Evolutionary conservation across 345 rosid species (phyloP), one percentile per base, ranked within the genome.

Genomic region (Salix viminalis): DNA sequence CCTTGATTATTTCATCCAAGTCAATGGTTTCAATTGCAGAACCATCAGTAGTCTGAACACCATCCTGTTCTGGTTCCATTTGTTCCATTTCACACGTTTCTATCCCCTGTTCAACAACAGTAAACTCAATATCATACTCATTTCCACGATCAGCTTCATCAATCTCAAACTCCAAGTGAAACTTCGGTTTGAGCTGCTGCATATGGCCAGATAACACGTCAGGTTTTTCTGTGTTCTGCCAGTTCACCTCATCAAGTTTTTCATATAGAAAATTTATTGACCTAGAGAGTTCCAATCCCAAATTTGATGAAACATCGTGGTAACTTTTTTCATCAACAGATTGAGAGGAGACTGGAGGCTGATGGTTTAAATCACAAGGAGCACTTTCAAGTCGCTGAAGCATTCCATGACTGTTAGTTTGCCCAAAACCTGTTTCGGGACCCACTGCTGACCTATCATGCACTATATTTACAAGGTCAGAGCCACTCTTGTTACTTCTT

Each of bases 191-290:
- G 19, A 42, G 65, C 2, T 73, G 82, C 86, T 84, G 82, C 72
- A 69, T 64, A 65, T 61, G 67, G 36, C 70, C 69, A 39, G 71
- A 75, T 23, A 77, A 71, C 52, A 72, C 54, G 75, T 77, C 80
- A 60, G 14, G 79, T 68, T 82, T 82, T 69, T 82, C 66, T 41
- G 86, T 71, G 74, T 73, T 75, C 67, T 69, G 70, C 65, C 75
- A 81, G 73, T 76, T 81, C 74, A 75, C 87, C 75, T 89, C 93
- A 72, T 83, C 79, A 56, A 91, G 86, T 84, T 91, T 92, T 77
- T 87, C 85, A 85, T 86, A 87, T 32, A 90, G 87, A 80, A 81
- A 77, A 78, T 79, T 86, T 50, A 94, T 76, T 14, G 96, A 94
- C 81, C 81, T 83, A 30, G 94, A 85, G 77, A 92, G 92, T 77